These are phyloP conservation scores for Vitellaria paradoxa DNA, from an alignment of 179 eudicot species.

Conservation along the genomic window DNA sequence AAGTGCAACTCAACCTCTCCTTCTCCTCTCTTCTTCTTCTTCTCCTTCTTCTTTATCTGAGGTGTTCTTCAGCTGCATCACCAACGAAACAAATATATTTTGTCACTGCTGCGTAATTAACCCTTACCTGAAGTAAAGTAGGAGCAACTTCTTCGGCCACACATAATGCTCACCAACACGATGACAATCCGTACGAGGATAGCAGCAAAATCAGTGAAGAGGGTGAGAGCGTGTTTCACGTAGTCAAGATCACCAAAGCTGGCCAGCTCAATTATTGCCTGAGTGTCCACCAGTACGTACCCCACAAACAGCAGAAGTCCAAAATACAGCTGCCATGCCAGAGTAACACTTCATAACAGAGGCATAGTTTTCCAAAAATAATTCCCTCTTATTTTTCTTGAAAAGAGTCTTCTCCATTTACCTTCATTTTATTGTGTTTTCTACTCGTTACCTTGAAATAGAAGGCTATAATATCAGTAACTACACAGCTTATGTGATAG, in stretches of 20 bases:
- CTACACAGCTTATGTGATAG: no score
- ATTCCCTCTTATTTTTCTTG: neutral
- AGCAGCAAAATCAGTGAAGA: slow-evolving; percentile 3
- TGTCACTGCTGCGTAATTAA: neutral
- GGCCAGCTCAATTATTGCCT: neutral
- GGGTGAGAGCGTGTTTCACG: neutral
- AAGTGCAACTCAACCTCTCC: neutral
- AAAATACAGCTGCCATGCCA: neutral
- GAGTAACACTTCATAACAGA: neutral
- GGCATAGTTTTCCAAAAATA: neutral
- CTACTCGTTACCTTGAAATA: no score
- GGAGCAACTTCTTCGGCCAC: no score
- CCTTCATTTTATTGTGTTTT: no score
- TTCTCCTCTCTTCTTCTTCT: neutral
- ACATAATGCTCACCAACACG: neutral
- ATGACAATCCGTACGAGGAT: neutral
- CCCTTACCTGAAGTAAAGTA: no score
- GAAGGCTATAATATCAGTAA: no score
- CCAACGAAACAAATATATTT: neutral
- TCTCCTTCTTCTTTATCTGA: neutral
- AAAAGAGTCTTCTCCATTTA: no score
- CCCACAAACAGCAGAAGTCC: neutral
- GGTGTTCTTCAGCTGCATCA: neutral
- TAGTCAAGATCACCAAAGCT: neutral
- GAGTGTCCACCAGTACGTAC: neutral